Percentiles rank a stretch among this genome's conserved stretches.
Conservation (phyloP, 805 yeast genomes). For the Candida suzukii region DNA sequence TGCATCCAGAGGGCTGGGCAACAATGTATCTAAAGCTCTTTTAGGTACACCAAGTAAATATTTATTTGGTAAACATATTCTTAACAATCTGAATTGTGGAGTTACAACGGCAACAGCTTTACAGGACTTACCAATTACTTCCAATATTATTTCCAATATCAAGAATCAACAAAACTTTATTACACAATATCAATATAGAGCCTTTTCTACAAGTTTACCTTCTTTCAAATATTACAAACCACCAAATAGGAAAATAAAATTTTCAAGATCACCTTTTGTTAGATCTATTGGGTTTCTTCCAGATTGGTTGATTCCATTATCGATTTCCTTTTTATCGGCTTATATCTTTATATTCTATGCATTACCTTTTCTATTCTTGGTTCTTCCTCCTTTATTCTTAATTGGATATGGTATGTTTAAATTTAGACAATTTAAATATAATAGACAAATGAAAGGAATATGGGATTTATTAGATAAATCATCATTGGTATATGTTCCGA, state of each 20-base stretch:
- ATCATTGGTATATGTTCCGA: slow-evolving; percentile 17
- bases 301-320: too few species aligned
- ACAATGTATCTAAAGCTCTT: too few species aligned
- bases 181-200: neutral
- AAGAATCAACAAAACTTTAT: too few species aligned
- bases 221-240: slow-evolving; percentile 8
- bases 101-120: too few species aligned
- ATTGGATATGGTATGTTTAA: slow-evolving; percentile 16
- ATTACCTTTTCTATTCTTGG: slow-evolving; percentile 21
- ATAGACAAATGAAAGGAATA: slow-evolving; percentile 10
- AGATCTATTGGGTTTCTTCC: slow-evolving; percentile 18
- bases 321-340: slow-evolving; percentile 17
- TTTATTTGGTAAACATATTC: too few species aligned
- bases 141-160: too few species aligned
- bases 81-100: too few species aligned
- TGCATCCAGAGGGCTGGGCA: too few species aligned
- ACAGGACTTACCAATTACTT: neutral
- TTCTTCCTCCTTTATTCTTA: slow-evolving; percentile 24
- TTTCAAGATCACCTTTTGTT: slow-evolving; percentile 9
- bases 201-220: neutral
- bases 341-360: slow-evolving; percentile 25
- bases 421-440: slow-evolving; percentile 6
- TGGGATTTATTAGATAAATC: slow-evolving; percentile 20
- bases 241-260: slow-evolving; percentile 14
- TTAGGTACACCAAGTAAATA: too few species aligned